These are phyloP conservation scores for Oryza punctata DNA, from an alignment of 176 grass and related monocot species.

Conservation along the genomic window DNA sequence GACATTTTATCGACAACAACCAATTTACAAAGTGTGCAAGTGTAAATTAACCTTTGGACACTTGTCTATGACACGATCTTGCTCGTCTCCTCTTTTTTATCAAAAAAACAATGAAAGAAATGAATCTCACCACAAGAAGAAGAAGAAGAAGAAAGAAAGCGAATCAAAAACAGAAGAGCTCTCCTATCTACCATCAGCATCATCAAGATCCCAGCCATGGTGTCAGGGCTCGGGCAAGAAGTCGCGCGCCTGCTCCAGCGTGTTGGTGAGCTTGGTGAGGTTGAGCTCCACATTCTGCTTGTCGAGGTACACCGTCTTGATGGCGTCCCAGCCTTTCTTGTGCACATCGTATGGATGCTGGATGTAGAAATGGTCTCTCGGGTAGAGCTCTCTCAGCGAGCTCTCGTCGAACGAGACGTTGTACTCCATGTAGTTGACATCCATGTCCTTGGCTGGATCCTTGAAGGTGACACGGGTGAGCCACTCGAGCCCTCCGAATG, in stretches of 20 bases:
- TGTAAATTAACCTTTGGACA: slow-evolving; percentile 50
- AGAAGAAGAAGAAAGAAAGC: neutral
- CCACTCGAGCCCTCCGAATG: slow-evolving; percentile 57
- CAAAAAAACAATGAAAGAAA: slow-evolving; percentile 40
- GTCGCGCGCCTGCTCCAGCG: slow-evolving; percentile 45
- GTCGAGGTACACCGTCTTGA: slow-evolving; percentile 51
- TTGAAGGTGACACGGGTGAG: slow-evolving; percentile 51
- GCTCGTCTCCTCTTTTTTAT: slow-evolving; percentile 16
- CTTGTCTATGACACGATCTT: slow-evolving; percentile 33
- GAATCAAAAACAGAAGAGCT: slow-evolving; percentile 16
- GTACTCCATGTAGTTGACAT: slow-evolving; percentile 75
- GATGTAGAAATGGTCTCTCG: slow-evolving; percentile 58
- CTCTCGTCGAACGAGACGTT: slow-evolving; percentile 69
- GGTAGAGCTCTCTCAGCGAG: slow-evolving; percentile 59
- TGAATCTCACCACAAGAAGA: slow-evolving; percentile 33
- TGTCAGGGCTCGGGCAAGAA: slow-evolving; percentile 27
- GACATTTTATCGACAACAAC: slow-evolving; percentile 34
- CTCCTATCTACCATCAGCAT: slow-evolving; percentile 24
- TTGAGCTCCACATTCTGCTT: slow-evolving; percentile 72
- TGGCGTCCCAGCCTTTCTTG: slow-evolving; percentile 55
- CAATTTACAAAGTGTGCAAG: slow-evolving; percentile 41
- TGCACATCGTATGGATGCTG: slow-evolving; percentile 51
- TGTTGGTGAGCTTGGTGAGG: slow-evolving; percentile 43
- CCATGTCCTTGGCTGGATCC: slow-evolving; percentile 46
- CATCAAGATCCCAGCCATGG: neutral